phyloP scores from a whole-genome alignment of 805 yeast species.

The Candida pseudoglaebosa region DNA sequence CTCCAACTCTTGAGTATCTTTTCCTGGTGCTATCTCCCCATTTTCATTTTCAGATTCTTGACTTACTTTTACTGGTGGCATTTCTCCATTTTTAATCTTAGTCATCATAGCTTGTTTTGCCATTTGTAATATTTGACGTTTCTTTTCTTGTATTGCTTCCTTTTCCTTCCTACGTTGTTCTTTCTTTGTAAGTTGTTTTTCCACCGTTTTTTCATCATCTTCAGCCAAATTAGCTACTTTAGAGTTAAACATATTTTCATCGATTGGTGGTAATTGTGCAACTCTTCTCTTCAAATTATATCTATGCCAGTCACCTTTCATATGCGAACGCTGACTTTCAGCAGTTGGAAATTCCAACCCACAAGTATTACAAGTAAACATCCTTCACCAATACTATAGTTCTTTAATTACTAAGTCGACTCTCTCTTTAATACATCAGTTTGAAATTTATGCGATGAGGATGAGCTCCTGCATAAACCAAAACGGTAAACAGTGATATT shows the following conservation, averaged over 20 bases:
- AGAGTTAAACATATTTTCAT: slow-evolving; percentile 36
- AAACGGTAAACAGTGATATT: background rate
- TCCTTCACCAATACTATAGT: slow-evolving; percentile 6
- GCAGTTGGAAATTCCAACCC: slow-evolving; percentile 73
- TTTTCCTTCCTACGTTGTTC: slow-evolving; percentile 48
- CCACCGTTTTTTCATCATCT: slow-evolving; percentile 15
- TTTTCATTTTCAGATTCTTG: slow-evolving; percentile 3
- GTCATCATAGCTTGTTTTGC: slow-evolving; percentile 41
- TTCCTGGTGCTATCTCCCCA: slow-evolving; percentile 5
- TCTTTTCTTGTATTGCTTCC: slow-evolving; percentile 47
- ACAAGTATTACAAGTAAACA: slow-evolving; percentile 82
- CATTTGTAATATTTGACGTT: slow-evolving; percentile 43
- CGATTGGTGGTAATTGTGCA: slow-evolving; percentile 51
- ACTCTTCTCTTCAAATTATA: slow-evolving; percentile 93
- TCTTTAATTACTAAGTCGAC: background rate
- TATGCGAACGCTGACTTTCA: slow-evolving; percentile 85
- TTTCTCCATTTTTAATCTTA: slow-evolving; percentile 22
- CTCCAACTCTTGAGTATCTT: background rate
- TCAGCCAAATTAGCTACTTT: slow-evolving; percentile 21
- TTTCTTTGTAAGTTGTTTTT: slow-evolving; percentile 41
- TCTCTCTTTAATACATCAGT: background rate
- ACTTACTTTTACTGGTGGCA: slow-evolving; percentile 12
- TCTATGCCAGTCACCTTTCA: slow-evolving; percentile 98
- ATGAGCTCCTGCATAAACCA: background rate
- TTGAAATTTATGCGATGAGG: slow-evolving; percentile 2